These are phyloP conservation scores for Chytriomyces hyalinus DNA, from an alignment of 192 early-diverging fungal genomes.

Conservation along the genomic window DNA sequence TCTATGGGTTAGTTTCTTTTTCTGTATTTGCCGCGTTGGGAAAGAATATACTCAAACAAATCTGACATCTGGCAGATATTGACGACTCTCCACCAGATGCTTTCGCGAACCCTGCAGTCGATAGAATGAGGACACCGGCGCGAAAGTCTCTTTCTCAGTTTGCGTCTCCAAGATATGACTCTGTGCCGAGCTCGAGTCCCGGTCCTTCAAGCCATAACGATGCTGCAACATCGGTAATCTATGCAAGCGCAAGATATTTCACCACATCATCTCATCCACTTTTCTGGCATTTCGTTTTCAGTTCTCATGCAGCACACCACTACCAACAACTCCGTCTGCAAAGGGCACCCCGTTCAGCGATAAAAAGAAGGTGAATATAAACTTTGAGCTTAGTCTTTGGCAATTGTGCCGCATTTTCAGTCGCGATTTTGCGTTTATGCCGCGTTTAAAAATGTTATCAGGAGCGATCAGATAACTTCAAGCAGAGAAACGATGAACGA, in stretches of 20 bases:
- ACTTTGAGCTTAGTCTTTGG: background rate
- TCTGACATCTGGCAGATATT: background rate
- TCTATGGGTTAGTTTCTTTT: too few relatives aligned
- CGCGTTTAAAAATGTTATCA: background rate
- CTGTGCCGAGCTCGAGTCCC: background rate
- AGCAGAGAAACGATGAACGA: constrained; percentile 82
- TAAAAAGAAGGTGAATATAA: constrained; percentile 30
- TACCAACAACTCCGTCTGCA: background rate
- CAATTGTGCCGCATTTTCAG: background rate
- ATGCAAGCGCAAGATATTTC: background rate
- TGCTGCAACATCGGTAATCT: background rate
- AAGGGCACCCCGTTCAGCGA: constrained; percentile 20
- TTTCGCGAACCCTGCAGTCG: background rate
- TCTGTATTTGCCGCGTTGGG: too few relatives aligned
- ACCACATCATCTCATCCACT: background rate
- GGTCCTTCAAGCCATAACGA: background rate
- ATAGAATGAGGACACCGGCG: background rate
- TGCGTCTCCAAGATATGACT: constrained; percentile 8
- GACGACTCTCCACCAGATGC: background rate
- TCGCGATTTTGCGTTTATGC: too few relatives aligned
- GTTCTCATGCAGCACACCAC: background rate
- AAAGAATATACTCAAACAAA: background rate
- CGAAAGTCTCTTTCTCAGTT: constrained; percentile 1
- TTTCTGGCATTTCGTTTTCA: background rate
- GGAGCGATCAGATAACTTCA: constrained; percentile 73